A percentile compares a stretch with the other conserved stretches of the same genome.
Evolutionary conservation across 352 stramenopile genomes (phyloP).

Genomic region (Phytophthora pinifolia): DNA sequence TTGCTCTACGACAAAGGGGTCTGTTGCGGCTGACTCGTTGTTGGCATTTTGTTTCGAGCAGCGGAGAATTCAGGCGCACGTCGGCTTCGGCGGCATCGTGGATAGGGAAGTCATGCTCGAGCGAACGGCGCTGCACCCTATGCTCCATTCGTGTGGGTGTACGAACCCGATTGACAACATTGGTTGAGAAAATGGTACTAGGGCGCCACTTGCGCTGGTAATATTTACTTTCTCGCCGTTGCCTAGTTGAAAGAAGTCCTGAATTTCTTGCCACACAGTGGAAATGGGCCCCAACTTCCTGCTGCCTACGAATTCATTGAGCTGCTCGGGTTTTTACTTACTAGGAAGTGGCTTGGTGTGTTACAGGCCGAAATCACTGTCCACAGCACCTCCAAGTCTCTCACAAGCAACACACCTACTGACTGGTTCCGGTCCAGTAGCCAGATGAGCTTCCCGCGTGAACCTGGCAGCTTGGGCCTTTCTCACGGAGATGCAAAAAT

Average conservation of each 20-base stretch:
- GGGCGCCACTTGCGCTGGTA: constrained; percentile 8
- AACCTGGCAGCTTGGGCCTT: too few relatives aligned
- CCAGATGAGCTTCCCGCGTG: too few relatives aligned
- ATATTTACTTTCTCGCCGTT: constrained; percentile 9
- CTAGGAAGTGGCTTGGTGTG: too few relatives aligned
- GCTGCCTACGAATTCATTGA: too few relatives aligned
- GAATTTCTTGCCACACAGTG: too few relatives aligned
- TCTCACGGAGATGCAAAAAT: constrained; percentile 23
- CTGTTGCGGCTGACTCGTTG: constrained; percentile 5
- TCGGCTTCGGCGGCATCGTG: constrained; percentile 57
- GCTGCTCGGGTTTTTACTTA: too few relatives aligned
- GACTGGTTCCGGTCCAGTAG: too few relatives aligned
- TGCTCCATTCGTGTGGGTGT: constrained; percentile 2
- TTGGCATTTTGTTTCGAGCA: constrained; percentile 12
- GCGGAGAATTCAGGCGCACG: constrained; percentile 34
- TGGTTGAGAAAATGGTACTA: not conserved
- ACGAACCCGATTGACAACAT: not conserved
- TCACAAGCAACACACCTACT: too few relatives aligned
- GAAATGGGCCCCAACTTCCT: too few relatives aligned
- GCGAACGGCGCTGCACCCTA: not conserved
- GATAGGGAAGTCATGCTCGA: constrained; percentile 22
- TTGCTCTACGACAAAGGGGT: not conserved
- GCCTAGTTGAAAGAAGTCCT: constrained; percentile 1
- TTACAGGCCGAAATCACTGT: too few relatives aligned
- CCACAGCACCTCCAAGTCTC: too few relatives aligned